phyloP scores from a whole-genome alignment of 306 rosid species.

The Sechiopsis laciniata region DNA sequence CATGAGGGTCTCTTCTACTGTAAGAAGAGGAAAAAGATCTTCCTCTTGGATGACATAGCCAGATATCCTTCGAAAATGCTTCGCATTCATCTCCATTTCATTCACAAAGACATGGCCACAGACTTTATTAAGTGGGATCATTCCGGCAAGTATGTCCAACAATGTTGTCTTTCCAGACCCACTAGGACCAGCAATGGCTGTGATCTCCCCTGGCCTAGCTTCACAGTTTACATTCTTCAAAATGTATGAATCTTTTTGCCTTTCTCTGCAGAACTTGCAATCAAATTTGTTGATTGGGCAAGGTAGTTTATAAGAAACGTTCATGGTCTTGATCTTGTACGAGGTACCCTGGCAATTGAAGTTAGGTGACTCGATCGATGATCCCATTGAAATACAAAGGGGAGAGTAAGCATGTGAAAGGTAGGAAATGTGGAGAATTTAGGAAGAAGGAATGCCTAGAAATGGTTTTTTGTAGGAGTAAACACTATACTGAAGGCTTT shows the following conservation, averaged over 20 bases:
- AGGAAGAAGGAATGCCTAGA: neutral
- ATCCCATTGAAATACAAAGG: conserved; percentile 27
- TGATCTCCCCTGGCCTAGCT: conserved; percentile 36
- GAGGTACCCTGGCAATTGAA: conserved; percentile 10
- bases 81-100: conserved; percentile 33
- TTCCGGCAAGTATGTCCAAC: conserved; percentile 40
- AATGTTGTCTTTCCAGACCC: conserved; percentile 47
- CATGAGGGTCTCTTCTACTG: conserved; percentile 38
- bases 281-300: conserved; percentile 12
- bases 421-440: neutral
- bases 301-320: conserved; percentile 32
- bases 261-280: conserved; percentile 23
- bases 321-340: conserved; percentile 27
- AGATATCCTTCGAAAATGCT: conserved; percentile 33
- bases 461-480: neutral
- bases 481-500: neutral
- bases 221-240: conserved; percentile 41
- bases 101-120: conserved; percentile 37
- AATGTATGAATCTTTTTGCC: conserved; percentile 21
- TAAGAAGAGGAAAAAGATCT: conserved; percentile 39
- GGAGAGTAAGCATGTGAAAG: conserved; percentile 3
- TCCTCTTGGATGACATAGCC: conserved; percentile 44
- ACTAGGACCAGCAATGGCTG: conserved; percentile 47
- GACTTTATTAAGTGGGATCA: conserved; percentile 27
- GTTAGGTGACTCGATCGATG: conserved; percentile 15